Evolutionary conservation across 257 asterid genomes (phyloP).

Genomic region (Fraxinus anomala): DNA sequence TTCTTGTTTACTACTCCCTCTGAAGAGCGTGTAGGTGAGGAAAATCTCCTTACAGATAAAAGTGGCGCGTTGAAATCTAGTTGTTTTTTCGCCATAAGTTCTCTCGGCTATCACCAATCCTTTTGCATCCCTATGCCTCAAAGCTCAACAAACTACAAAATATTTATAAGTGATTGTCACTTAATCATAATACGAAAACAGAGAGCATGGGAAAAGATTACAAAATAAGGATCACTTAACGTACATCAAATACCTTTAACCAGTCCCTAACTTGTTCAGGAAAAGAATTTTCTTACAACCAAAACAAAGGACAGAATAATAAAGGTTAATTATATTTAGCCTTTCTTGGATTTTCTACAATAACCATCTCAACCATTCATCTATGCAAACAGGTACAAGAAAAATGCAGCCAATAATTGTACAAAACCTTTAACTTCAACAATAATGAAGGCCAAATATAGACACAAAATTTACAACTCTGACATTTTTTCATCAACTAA

Average conservation of each 20-base stretch:
- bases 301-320: not conserved
- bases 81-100: slow-evolving; percentile 68
- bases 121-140: slow-evolving; percentile 10
- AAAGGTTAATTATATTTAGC: not conserved
- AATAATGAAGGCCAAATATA: slow-evolving; percentile 17
- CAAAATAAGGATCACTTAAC: not conserved
- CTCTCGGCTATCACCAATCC: not conserved
- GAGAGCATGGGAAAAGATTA: not conserved
- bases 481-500: slow-evolving; percentile 31
- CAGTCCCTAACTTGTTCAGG: not conserved
- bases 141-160: slow-evolving; percentile 27
- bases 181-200: not conserved
- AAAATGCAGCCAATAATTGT: slow-evolving; percentile 6
- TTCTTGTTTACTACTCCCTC: slow-evolving; percentile 49
- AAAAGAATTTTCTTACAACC: not conserved
- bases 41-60: slow-evolving; percentile 64
- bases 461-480: slow-evolving; percentile 22
- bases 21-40: slow-evolving; percentile 46
- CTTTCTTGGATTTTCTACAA: no score
- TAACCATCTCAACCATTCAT: slow-evolving; percentile 6
- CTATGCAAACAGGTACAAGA: slow-evolving; percentile 15
- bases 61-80: slow-evolving; percentile 82
- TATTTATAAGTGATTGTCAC: slow-evolving; percentile 18
- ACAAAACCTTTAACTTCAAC: slow-evolving; percentile 27
- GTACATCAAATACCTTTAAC: not conserved